phyloP scores from a whole-genome alignment of 805 yeast species.

The Metschnikowia picachoensis region DNA sequence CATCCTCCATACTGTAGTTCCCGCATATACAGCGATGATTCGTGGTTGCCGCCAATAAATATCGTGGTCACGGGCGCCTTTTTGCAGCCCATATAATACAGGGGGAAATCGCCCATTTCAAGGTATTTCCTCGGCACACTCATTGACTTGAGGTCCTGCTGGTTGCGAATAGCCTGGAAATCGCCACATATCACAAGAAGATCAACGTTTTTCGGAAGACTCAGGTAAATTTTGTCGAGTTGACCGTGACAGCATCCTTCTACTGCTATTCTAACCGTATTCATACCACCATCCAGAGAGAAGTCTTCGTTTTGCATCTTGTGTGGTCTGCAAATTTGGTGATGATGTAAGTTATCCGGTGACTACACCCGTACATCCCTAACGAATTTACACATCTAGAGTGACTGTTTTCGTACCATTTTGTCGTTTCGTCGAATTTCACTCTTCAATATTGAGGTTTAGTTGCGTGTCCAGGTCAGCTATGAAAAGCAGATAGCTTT shows the following conservation, averaged over 20 bases:
- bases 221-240: slow-evolving; percentile 52
- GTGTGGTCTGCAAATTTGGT: background rate
- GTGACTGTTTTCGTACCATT: too few relatives aligned
- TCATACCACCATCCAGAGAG: background rate
- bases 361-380: background rate
- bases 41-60: slow-evolving; percentile 95
- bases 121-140: slow-evolving; percentile 79
- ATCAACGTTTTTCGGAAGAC: slow-evolving; percentile 20
- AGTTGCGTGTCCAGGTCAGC: too few relatives aligned
- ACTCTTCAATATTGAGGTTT: too few relatives aligned
- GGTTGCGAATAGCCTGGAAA: slow-evolving; percentile 73
- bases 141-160: slow-evolving; percentile 61
- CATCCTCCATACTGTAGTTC: slow-evolving; percentile 86
- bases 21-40: slow-evolving; percentile 71
- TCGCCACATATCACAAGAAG: slow-evolving; percentile 82
- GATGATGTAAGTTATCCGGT: too few relatives aligned
- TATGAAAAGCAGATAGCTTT: too few relatives aligned
- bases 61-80: slow-evolving; percentile 74
- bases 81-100: slow-evolving; percentile 58
- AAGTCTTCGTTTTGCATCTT: background rate
- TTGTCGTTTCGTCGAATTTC: too few relatives aligned
- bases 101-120: slow-evolving; percentile 71
- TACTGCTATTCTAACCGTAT: slow-evolving; percentile 50
- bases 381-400: too few relatives aligned
- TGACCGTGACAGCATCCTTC: slow-evolving; percentile 93